Percentiles rank a stretch among this genome's conserved stretches.
Conservation (phyloP, 78 protist genomes). For the Chrysochromulina tobinii region DNA sequence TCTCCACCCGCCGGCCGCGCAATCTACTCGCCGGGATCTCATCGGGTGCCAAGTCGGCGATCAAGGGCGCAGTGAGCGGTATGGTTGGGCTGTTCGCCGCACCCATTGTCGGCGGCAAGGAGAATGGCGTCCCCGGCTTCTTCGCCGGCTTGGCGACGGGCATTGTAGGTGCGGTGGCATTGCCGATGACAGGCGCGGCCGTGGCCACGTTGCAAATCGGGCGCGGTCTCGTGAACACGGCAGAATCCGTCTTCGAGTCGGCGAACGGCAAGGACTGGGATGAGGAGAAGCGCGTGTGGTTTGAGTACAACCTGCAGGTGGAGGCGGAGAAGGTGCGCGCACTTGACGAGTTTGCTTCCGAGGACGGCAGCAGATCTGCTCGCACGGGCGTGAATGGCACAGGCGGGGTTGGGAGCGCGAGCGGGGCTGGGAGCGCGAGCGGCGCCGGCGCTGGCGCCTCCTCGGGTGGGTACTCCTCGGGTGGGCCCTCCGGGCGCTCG, state of each 20-base stretch:
- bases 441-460: not conserved
- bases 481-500: not conserved
- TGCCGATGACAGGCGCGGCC: constrained; percentile 15
- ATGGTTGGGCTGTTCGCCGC: not conserved
- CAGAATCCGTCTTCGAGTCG: not conserved
- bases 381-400: not conserved
- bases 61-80: not conserved
- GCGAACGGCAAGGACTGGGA: not conserved
- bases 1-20: not conserved
- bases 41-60: not conserved
- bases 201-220: not conserved
- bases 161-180: not conserved
- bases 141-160: not conserved
- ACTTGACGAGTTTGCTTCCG: too few species aligned
- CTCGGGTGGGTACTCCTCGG: too few species aligned
- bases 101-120: not conserved
- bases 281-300: constrained; percentile 1
- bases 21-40: not conserved
- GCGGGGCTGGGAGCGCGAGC: not conserved
- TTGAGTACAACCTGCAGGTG: not conserved
- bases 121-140: not conserved
- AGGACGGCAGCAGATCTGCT: not conserved
- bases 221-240: not conserved
- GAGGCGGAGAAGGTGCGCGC: not conserved
- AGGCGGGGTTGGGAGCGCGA: not conserved